Base-by-base conservation (phyloP, 2,329 filamentous ascomycete species). In the Magnaporthales sp. region DNA sequence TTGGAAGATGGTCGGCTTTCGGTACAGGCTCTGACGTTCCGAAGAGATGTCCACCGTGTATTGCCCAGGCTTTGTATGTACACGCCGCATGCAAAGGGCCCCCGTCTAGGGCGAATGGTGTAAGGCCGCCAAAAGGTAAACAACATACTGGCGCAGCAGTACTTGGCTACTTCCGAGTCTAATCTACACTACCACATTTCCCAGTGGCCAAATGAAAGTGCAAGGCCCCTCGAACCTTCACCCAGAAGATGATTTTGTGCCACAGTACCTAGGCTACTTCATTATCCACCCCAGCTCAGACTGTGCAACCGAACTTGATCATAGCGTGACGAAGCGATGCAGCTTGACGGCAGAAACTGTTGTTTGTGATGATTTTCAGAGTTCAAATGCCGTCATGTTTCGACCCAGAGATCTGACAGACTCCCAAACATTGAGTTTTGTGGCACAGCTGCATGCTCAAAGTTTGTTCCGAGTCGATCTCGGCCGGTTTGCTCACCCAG, bases 1-100 rank as follows among this genome's bases (percentile, higher is more conserved):
- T 70, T 86, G 84, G 82, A 80, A 86, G 51, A 86, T 80, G 0
- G 73, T 80, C 22, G 86, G 86, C 0, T 89, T 88, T 68, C 80
- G 85, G 58, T 89, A 89, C 74, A 80, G 86, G 30, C 71, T 84
- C 29, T 84, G 71, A 67, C 54, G 27, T 15, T 2, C 31, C 7
- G 11, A 26, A 9, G 13, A 11, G 19, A 19, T 6, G 38, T 19
- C n/a, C 38, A n/a, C 38, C 38, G 38, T n/a, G 8, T n/a, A n/a
- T 46, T 6, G 38, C 38, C 38, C 19, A 46, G 38, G 38, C 4
- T n/a, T 46, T 46, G 38, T n/a, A 46, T 46, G 38, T 46, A 46
- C 32, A 38, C 2, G 4, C 11, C 13, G 19, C 32, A n/a, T n/a
- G n/a, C n/a, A n/a, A n/a, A n/a, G n/a, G n/a, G n/a, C n/a, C n/a